Percentiles rank a stretch among this genome's conserved stretches.
phyloP scores from a whole-genome alignment of 192 early-diverging fungal species.

The Coemansia sp. region DNA sequence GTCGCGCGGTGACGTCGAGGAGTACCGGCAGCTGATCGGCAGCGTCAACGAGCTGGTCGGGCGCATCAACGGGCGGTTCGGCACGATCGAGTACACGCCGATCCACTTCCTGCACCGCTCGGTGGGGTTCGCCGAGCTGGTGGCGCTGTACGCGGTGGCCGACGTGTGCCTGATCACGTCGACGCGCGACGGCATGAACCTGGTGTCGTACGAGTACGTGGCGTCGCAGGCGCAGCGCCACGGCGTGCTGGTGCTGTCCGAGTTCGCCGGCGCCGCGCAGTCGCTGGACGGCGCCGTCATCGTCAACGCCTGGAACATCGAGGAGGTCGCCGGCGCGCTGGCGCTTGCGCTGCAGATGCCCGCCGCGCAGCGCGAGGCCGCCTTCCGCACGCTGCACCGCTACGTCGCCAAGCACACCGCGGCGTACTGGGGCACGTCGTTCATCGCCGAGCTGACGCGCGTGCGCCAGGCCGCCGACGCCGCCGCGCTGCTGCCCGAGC shows the following conservation, averaged over 20 bases:
- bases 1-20: slow-evolving; percentile 96
- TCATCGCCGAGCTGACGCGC: slow-evolving; percentile 85
- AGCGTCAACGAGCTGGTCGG: slow-evolving; percentile 98
- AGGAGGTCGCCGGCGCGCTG: slow-evolving; percentile 89
- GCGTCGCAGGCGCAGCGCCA: slow-evolving; percentile 87
- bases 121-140: slow-evolving; percentile 93
- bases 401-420: slow-evolving; percentile 98
- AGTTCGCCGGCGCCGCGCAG: slow-evolving; percentile 99
- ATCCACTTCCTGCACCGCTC: slow-evolving; percentile 99
- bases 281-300: slow-evolving; percentile 96
- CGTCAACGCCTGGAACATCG: slow-evolving; percentile 99
- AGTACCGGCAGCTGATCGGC: slow-evolving; percentile 93
- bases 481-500: slow-evolving; percentile 50
- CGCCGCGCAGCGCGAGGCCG: slow-evolving; percentile 72
- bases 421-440: slow-evolving; percentile 95
- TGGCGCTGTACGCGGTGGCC: slow-evolving; percentile 92
- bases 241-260: slow-evolving; percentile 95
- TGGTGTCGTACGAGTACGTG: slow-evolving; percentile 99
- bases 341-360: slow-evolving; percentile 94
- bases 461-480: slow-evolving; percentile 57
- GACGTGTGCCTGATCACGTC: slow-evolving; percentile 98
- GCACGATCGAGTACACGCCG: slow-evolving; percentile 95
- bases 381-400: slow-evolving; percentile 90
- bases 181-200: slow-evolving; percentile 99
- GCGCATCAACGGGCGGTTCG: slow-evolving; percentile 95